Percentiles rank a stretch among this genome's conserved stretches.
These are phyloP conservation scores for Yamadazyma phyllophila DNA, from an alignment of 805 yeast genomes.

Conservation along the genomic window DNA sequence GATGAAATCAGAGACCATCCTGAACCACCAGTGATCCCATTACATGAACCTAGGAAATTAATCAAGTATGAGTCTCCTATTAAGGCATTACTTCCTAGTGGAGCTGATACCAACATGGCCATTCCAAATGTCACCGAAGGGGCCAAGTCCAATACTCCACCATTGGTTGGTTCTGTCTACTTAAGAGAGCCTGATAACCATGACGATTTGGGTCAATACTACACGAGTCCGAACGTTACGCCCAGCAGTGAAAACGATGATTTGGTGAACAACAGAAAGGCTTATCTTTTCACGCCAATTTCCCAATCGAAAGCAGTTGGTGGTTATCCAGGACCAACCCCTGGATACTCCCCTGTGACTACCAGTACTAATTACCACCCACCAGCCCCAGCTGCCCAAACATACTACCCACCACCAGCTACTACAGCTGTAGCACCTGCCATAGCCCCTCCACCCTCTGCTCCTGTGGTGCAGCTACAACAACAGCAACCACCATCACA, in stretches of 20 bases:
- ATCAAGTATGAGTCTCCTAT: slow-evolving; percentile 84
- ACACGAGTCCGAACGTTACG: slow-evolving; percentile 39
- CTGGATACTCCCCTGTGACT: not conserved
- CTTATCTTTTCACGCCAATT: slow-evolving; percentile 44
- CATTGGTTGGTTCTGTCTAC: slow-evolving; percentile 90
- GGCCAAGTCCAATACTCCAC: slow-evolving; percentile 80
- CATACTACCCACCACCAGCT: not conserved
- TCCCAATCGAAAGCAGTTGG: slow-evolving; percentile 34
- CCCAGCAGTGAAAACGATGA: slow-evolving; percentile 41
- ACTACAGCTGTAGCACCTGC: not conserved
- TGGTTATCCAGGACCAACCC: slow-evolving; percentile 6
- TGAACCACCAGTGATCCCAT: slow-evolving; percentile 71
- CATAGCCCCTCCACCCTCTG: not conserved
- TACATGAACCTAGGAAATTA: slow-evolving; percentile 62
- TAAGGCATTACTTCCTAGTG: slow-evolving; percentile 69
- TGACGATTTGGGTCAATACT: slow-evolving; percentile 80
- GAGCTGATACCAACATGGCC: slow-evolving; percentile 69
- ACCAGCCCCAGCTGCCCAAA: not conserved
- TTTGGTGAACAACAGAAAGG: slow-evolving; percentile 31
- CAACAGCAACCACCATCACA: slow-evolving; percentile 3
- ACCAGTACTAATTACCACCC: not conserved
- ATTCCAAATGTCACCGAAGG: slow-evolving; percentile 83
- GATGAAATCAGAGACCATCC: slow-evolving; percentile 88
- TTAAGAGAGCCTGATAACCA: slow-evolving; percentile 68
- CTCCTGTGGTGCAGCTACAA: not conserved